Evolutionary conservation across 2,329 filamentous ascomycete genomes (phyloP), one percentile per base, ranked within the genome.

Genomic region (Tolypocladium tundrense): DNA sequence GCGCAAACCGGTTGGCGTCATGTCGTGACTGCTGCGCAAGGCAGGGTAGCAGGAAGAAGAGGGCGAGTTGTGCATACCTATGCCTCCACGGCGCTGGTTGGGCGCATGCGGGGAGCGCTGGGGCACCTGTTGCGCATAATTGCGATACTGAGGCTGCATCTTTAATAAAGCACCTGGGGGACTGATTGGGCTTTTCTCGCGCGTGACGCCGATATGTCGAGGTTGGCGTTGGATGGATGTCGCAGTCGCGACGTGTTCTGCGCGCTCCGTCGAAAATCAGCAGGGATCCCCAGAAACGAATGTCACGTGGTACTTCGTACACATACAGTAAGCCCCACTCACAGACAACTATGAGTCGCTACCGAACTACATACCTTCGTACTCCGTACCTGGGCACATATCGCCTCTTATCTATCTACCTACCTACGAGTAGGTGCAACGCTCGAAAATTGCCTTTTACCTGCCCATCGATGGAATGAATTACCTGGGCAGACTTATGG

Each of bases 131-230:
- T 79, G 78, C 67, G 75, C 73, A 69, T 78, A 81, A 57, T 71
- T 70, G 62, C 79, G 79, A 67, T 79, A 82, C 63, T 79, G 77
- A 59, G 73, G 72, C 72, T 82, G 80, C 80, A 83, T 82, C 65
- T 66, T 75, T 21, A 37, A 43, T 31, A 35, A 42, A 43, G 39
- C 45, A 5, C 27, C 45, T 33, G 10, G 45, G 27, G 9, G 27
- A 11, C 7, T 33, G 45, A 33, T 50, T 16, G 45, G 45, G 24
- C 27, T n/a, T n/a, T 33, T 33, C 19, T 16, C 45, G 45, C 33
- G 16, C 14, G 45, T 33, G 27, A n/a, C 45, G n/a, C 24, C 11
- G 42, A 42, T 19, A 19, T n/a, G 42, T 24, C 10, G 45, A 33
- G 45, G 45, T 33, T 10, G 45, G 45, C 45, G 45, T 33, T 16